Base-by-base conservation (phyloP, 2,329 filamentous ascomycete species). In the Xylariomycetidae sp. region DNA sequence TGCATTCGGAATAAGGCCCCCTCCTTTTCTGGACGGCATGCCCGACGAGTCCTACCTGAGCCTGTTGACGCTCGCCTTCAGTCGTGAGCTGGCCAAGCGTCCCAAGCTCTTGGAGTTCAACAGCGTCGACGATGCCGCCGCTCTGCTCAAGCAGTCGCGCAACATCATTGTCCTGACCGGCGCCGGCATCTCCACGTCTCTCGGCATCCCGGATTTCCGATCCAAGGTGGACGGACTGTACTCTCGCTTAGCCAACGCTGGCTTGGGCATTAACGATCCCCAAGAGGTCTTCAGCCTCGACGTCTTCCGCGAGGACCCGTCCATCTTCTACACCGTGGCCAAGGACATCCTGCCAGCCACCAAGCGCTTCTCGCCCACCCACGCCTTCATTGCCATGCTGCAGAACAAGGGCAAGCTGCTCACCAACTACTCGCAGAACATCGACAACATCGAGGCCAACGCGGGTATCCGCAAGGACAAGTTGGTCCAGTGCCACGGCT, bases 341-440 rank as follows among this genome's bases (percentile, higher is more conserved):
- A 86, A 86, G 56, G 87, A 94, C 56, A 95, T 96, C 44, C 66
- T 96, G 19, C 88, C 90, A 6, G 42, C 78, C 15, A 79, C 82
- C 10, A 79, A 85, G 46, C 79, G 79, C 49, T 94, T 79, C 66
- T 88, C 90, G 1, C 89, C 90, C 0, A 96, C 92, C 0, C 92
- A 98, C 67, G 81, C 83, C 33, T 98, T 98, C 64, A 93, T 98
- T 53, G 78, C 80, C 20, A 72, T 95, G 49, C 74, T 98, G 22
- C 85, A 98, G 59, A 74, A 90, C 47, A 84, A 88, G 58, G 79
- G 76, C 45, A 95, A 95, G 59, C 74, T 98, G 6, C 74, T 95
- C 39, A 96, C 89, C 25, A 95, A 96, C 63, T 98, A 95, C 65
- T 94, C 92, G 0, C 92, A 98, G 58, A 98, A 98, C 59, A 96